Evolutionary conservation across 1,284 basidiomycete genomes (phyloP), one percentile per base, ranked within the genome.

Genomic region (Ganoderma sp.): DNA sequence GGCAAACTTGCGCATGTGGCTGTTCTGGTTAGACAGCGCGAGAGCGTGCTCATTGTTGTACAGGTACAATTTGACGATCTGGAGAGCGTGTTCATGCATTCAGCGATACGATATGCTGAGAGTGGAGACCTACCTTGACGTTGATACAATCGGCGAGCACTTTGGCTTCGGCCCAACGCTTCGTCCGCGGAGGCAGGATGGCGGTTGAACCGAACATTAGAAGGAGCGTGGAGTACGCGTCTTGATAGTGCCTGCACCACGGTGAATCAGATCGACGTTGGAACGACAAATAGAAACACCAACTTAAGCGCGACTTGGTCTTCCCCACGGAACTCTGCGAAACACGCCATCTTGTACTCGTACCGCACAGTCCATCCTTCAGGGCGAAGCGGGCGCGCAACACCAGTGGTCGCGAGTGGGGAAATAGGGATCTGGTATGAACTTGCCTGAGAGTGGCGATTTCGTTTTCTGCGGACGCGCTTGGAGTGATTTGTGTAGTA

Each of bases 111-210:
- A 50, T 12, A 12, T 8, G 60, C 59, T 48, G 4, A 15, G 4
- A 10, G 12, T 32, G 14, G 28, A 52, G 52, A 67, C 82, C 58
- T 69, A 93, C 95, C 83, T 96, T 95, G 75, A 97, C 83, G 68
- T 90, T 93, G 67, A 97, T 90, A 73, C 93, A 94, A 77, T 99
- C 97, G 0, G 94, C 94, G 2, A 99, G 85, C 1, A 99, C 97
- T 77, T 98, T 98, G 1, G 96, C 97, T 80, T 99, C 97, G 3
- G 97, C 96, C 97, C 97, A 99, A 39, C 97, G 87, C 78, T 99
- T 99, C 0, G 97, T 98, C 3, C 97, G 87, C 4, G 97, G 96
- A 0, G 94, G 94, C 4, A 98, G 79, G 65, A 94, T 91, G 0
- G 89, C 89, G 3, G 93, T 93, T 3, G 94, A 94, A 0, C 91